Evolutionary conservation across 768 basidiomycete species (phyloP).

Genomic region (Pluteus cervinus): DNA sequence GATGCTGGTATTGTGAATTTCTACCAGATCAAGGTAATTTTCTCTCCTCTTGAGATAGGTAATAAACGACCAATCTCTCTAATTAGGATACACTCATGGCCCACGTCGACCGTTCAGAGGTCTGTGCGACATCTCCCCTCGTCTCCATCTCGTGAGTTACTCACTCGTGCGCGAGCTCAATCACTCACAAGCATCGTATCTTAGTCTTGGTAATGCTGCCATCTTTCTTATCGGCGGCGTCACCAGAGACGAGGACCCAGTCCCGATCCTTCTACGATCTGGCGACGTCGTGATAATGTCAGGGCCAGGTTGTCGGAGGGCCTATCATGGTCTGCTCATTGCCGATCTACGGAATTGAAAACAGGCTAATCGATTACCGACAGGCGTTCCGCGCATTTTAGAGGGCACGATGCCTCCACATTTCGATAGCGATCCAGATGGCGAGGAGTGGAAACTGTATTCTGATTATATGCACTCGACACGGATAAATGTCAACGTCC

Average conservation of each 20-base stretch:
- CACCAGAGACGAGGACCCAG: slow-evolving; percentile 71
- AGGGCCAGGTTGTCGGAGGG: slow-evolving; percentile 74
- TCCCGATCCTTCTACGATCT: slow-evolving; percentile 80
- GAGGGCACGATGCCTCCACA: slow-evolving; percentile 72
- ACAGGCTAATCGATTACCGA: background rate
- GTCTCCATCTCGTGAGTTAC: slow-evolving; percentile 86
- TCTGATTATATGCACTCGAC: slow-evolving; percentile 58
- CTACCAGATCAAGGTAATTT: slow-evolving; percentile 67
- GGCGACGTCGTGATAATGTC: slow-evolving; percentile 95
- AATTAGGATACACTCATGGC: slow-evolving; percentile 93
- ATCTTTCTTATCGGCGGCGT: slow-evolving; percentile 86
- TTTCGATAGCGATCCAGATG: slow-evolving; percentile 28
- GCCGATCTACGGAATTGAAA: background rate
- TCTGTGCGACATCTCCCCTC: slow-evolving; percentile 86
- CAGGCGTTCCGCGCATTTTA: slow-evolving; percentile 85
- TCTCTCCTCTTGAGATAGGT: background rate
- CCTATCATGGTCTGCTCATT: slow-evolving; percentile 77
- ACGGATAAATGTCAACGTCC: slow-evolving; percentile 87
- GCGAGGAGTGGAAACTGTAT: slow-evolving; percentile 52
- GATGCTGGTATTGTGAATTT: slow-evolving; percentile 98
- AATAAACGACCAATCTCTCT: slow-evolving; percentile 2
- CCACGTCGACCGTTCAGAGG: slow-evolving; percentile 95
- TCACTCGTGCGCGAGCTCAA: background rate
- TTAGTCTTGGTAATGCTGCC: slow-evolving; percentile 81
- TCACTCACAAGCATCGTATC: background rate